Conservation (phyloP, 1,139 yeast species). For the Geotrichum klebahnii region DNA sequence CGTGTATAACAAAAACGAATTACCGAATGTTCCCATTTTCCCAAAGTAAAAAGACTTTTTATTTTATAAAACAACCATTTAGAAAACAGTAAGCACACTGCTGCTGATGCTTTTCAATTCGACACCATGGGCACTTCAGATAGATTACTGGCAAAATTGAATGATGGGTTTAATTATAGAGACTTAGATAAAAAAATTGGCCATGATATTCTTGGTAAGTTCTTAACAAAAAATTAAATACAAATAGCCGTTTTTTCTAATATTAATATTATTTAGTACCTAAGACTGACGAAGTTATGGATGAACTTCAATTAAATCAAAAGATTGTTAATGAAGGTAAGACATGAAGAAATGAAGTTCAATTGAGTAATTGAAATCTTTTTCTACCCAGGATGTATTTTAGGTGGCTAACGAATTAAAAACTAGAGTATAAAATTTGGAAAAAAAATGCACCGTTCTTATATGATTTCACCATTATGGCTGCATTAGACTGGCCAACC, state of each 20-base stretch:
- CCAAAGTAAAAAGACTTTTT: too few species aligned
- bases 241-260: too few species aligned
- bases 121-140: conserved; percentile 12
- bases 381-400: too few species aligned
- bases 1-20: background rate
- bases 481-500: conserved; percentile 59
- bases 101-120: too few species aligned
- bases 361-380: too few species aligned
- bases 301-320: conserved; percentile 50
- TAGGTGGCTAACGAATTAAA: background rate
- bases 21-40: background rate
- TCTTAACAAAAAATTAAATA: background rate
- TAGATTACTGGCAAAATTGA: conserved; percentile 20
- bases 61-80: too few species aligned
- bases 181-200: conserved; percentile 11
- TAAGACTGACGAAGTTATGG: conserved; percentile 26
- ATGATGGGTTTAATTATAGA: conserved; percentile 2
- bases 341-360: too few species aligned
- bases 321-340: conserved; percentile 46
- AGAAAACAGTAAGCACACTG: too few species aligned
- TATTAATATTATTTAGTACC: conserved; percentile 14
- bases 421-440: conserved; percentile 49
- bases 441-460: conserved; percentile 87
- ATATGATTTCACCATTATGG: conserved; percentile 70
- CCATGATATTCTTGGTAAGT: conserved; percentile 13